Evolutionary conservation across 2,329 filamentous ascomycete genomes (phyloP).

Genomic region (Xylaria sp.): DNA sequence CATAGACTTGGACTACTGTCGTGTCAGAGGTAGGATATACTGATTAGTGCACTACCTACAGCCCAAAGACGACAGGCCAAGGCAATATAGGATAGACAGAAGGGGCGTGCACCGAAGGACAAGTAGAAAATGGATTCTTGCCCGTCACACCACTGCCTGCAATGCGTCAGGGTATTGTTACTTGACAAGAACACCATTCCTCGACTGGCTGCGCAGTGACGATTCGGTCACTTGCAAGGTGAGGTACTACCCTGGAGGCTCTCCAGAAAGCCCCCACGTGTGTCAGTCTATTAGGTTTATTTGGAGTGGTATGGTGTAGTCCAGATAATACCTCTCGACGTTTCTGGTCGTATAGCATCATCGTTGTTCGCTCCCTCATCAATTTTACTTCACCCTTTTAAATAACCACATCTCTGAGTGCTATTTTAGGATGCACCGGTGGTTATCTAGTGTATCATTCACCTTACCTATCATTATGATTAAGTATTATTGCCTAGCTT

Average conservation of each 20-base stretch:
- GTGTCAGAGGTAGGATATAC: not conserved
- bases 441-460: not conserved
- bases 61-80: not conserved
- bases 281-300: not conserved
- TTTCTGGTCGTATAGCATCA: not conserved
- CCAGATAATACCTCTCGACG: not conserved
- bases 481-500: not conserved
- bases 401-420: not conserved
- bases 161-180: not conserved
- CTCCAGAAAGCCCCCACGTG: conserved; percentile 5
- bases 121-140: not conserved
- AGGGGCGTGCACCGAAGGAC: not conserved
- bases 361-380: not conserved
- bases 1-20: conserved; percentile 7
- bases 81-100: not conserved
- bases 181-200: not conserved
- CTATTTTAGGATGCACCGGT: not conserved
- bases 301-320: not conserved
- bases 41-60: not conserved
- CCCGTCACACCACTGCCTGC: not conserved
- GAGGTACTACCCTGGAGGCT: not conserved
- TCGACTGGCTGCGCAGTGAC: not conserved
- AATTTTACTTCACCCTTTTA: not conserved
- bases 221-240: not conserved
- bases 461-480: not conserved